phyloP scores from a whole-genome alignment of 2,329 filamentous ascomycete species.

The Cryphonectria radicalis region DNA sequence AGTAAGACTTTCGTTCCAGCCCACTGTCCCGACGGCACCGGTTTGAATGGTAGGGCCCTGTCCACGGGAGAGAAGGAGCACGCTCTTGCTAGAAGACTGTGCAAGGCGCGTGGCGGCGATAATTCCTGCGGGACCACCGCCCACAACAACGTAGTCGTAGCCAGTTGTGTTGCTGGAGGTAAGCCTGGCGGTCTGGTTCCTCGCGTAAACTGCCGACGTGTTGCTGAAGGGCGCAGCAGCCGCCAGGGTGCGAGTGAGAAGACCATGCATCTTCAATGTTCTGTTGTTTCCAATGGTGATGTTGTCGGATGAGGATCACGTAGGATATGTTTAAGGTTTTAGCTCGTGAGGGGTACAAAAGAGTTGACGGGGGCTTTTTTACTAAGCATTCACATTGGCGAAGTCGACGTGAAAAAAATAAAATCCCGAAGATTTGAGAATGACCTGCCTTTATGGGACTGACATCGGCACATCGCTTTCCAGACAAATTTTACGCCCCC shows the following conservation, averaged over 20 bases:
- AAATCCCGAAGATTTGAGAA: background rate
- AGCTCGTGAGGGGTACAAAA: too few species aligned
- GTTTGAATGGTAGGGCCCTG: constrained; percentile 39
- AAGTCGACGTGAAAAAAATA: background rate
- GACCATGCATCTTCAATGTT: background rate
- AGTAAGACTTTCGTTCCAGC: constrained; percentile 41
- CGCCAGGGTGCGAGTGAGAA: constrained; percentile 3
- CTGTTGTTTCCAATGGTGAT: background rate
- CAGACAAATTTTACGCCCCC: background rate
- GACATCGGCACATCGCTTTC: background rate
- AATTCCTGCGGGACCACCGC: constrained; percentile 43
- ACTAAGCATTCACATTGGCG: background rate
- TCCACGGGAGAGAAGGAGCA: constrained; percentile 45
- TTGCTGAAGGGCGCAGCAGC: constrained; percentile 5
- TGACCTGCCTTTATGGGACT: background rate
- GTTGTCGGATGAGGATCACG: background rate
- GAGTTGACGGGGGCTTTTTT: too few species aligned
- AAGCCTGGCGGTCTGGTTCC: background rate
- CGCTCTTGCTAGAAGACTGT: constrained; percentile 38
- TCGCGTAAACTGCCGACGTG: background rate
- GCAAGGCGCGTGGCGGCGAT: constrained; percentile 42
- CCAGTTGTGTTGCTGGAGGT: constrained; percentile 35
- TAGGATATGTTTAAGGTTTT: background rate
- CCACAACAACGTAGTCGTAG: constrained; percentile 46
- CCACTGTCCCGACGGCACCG: constrained; percentile 37